Base-by-base conservation (phyloP, 2,329 filamentous ascomycete species). In the Hymenoscyphus linearis region DNA sequence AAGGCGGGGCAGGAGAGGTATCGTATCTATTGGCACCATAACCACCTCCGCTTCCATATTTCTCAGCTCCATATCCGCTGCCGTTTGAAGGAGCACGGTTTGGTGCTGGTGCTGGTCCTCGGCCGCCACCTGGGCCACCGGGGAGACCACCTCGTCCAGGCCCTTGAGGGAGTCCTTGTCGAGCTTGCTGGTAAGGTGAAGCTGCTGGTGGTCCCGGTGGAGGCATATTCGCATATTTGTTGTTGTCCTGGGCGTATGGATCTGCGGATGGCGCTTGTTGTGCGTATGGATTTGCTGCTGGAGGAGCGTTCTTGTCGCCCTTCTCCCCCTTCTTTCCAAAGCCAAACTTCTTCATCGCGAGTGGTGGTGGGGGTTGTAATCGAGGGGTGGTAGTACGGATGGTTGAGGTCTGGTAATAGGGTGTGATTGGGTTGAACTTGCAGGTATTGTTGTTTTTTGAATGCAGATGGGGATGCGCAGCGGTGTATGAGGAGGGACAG, bases 291-390 rank as follows among this genome's bases (percentile, higher is more conserved):
- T 73, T 74, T 31, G 69, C 67, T 53, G 66, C 64, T 37, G 69
- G 61, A 59, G 77, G 75, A 5, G 79, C 77, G 44, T 75, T 75
- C 52, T 82, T 78, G 62, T 81, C 81, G 34, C 71, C 74, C 58
- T 81, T 81, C 58, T 80, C 77, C 4, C 44, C 31, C 55, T 83
- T 85, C 75, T 81, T 84, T 65, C 82, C 78, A 65, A 85, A 80
- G 55, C 81, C 80, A 67, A 86, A 85, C 68, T 82, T 85, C 76
- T 80, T 83, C 84, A 87, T 87, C 27, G 52, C 66, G 62, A 35
- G 50, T 36, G 50, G 55, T 55, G 53, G 18, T 52, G 18, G 25
- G 16, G 55, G 18, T 57, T 36, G 16, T 5, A 9, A 31, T 27
- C 44, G 55, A 34, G 36, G 36, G 36, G 53, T 18, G 2, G 31